phyloP scores from a whole-genome alignment of 371 early-diverging fungal species.

The Actinomortierella ambigua region DNA sequence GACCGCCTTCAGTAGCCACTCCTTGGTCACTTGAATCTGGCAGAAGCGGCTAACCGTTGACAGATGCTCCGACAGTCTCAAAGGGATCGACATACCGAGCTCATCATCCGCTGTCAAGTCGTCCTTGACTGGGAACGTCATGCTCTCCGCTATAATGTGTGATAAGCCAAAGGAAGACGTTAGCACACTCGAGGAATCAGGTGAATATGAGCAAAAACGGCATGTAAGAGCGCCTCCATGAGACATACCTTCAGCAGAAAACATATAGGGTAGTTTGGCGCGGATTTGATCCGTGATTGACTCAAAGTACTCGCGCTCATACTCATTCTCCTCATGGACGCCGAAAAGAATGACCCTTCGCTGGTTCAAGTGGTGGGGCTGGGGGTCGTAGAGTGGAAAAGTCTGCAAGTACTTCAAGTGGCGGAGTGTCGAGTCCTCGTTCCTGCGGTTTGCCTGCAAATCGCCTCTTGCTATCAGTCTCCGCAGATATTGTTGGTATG shows the following conservation, averaged over 20 bases:
- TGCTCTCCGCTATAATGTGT: slow-evolving; percentile 51
- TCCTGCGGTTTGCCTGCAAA: slow-evolving; percentile 51
- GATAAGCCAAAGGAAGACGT: slow-evolving; percentile 38
- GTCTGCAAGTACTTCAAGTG: slow-evolving; percentile 59
- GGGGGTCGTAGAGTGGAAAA: slow-evolving; percentile 52
- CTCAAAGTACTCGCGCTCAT: slow-evolving; percentile 37
- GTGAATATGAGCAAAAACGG: background rate
- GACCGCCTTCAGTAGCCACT: slow-evolving; percentile 67
- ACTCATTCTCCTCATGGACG: slow-evolving; percentile 42
- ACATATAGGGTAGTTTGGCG: slow-evolving; percentile 42
- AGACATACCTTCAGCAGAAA: slow-evolving; percentile 38
- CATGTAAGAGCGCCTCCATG: background rate
- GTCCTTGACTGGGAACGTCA: slow-evolving; percentile 54
- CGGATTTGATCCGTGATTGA: slow-evolving; percentile 35
- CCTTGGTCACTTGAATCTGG: slow-evolving; percentile 54
- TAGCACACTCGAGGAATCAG: background rate
- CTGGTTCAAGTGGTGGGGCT: slow-evolving; percentile 58
- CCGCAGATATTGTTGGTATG: slow-evolving; percentile 64
- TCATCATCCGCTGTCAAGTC: slow-evolving; percentile 48
- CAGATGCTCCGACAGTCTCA: slow-evolving; percentile 48
- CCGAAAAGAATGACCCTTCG: slow-evolving; percentile 56
- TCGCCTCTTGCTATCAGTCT: slow-evolving; percentile 73
- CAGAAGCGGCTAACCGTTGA: slow-evolving; percentile 54
- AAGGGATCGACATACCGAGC: slow-evolving; percentile 39
- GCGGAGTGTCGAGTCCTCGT: slow-evolving; percentile 49